These are phyloP conservation scores for Candida ficus DNA, from an alignment of 805 yeast genomes.

Conservation along the genomic window DNA sequence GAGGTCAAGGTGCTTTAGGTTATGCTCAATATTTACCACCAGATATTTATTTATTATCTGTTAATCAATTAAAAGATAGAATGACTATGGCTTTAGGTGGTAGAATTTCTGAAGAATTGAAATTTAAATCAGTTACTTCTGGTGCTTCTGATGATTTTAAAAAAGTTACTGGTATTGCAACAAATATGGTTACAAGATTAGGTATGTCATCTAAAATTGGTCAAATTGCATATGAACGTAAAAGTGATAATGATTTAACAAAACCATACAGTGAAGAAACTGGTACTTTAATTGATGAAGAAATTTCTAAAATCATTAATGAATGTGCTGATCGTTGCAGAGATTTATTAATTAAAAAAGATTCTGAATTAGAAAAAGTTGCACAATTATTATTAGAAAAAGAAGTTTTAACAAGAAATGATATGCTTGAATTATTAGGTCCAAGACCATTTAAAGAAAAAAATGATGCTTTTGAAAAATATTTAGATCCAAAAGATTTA, in stretches of 20 bases:
- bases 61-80: slow-evolving; percentile 75
- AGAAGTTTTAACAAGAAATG: slow-evolving; percentile 91
- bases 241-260: slow-evolving; percentile 58
- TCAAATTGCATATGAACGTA: slow-evolving; percentile 64
- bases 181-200: slow-evolving; percentile 82
- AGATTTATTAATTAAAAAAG: slow-evolving; percentile 59
- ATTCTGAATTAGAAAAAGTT: slow-evolving; percentile 73
- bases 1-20: slow-evolving; percentile 96
- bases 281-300: slow-evolving; percentile 73
- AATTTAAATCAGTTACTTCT: slow-evolving; percentile 86
- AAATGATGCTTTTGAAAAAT: slow-evolving; percentile 86
- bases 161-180: slow-evolving; percentile 91
- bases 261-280: slow-evolving; percentile 91
- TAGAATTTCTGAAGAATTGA: slow-evolving; percentile 90
- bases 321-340: slow-evolving; percentile 73
- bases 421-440: slow-evolving; percentile 85
- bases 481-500: slow-evolving; percentile 33
- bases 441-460: slow-evolving; percentile 88
- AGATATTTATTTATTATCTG: slow-evolving; percentile 75
- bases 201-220: slow-evolving; percentile 93
- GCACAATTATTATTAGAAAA: slow-evolving; percentile 83
- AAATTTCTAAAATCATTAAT: slow-evolving; percentile 71
- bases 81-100: slow-evolving; percentile 99
- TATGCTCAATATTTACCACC: slow-evolving; percentile 97
- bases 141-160: slow-evolving; percentile 97